Base-by-base conservation (phyloP, 305 asterid species). In the Fraxinus baroniana region DNA sequence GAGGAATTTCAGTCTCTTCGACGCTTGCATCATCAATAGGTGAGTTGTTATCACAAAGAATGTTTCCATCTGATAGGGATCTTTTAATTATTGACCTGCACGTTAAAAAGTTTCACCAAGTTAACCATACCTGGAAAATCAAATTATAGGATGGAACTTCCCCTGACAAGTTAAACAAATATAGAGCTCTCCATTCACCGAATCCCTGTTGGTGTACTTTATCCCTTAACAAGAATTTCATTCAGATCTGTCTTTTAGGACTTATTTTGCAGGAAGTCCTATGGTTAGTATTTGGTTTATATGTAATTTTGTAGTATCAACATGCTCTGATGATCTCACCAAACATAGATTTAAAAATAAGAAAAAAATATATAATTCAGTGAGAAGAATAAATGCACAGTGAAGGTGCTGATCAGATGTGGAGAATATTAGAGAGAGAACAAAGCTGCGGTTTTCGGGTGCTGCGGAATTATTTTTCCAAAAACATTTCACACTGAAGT, bases 51-150 rank as follows among this genome's bases (percentile, higher is more conserved):
- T 90, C 95, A 18, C 86, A 87, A 30, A 89, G 92, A 78, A 96
- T 94, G 87, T 88, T 92, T 37, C 98, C 98, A 85, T 92, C 98
- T 15, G 98, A 97, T 7, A 94, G 83, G 4, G 99, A 93, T 87
- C 99, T 91, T 87, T 92, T 92, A 86, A 97, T 90, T 74, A 83
- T 79, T 20, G 89, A 90, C 92, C 99, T 95, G 88, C 86, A 89
- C 77, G 82, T 70, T 81, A 22, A 70, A 37, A 22, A 82, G 81
- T 79, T 74, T 74, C 72, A 39, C 73, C 79, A 44, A 76, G 84
- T 81, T 70, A 87, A 81, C 46, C 80, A 82, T 17, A 28, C 20
- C 80, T 68, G 52, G 64, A 20, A 39, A 74, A 81, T 80, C 60
- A 35, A 74, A 49, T 39, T 13, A 44, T 26, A 8, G 18, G 5